These are phyloP conservation scores for Picea glauca DNA, from an alignment of 75 land plant genomes.

Conservation along the genomic window DNA sequence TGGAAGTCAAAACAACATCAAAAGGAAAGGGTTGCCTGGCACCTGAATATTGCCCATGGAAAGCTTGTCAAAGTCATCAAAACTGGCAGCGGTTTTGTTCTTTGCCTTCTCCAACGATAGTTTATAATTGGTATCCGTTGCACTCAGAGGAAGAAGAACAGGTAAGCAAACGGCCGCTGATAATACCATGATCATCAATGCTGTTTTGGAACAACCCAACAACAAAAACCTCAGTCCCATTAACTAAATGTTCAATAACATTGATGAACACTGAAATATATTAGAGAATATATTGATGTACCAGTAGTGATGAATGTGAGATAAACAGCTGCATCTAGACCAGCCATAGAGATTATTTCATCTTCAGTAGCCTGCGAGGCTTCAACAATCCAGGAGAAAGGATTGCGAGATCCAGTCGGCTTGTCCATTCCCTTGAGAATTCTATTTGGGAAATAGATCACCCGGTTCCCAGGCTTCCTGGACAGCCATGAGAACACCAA, in stretches of 20 bases:
- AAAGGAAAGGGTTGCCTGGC: background rate
- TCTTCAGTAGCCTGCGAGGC: conserved; percentile 52
- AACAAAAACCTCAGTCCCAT: background rate
- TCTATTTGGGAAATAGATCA: conserved; percentile 72
- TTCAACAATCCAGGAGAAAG: conserved; percentile 70
- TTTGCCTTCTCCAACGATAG: background rate
- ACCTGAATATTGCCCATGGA: conserved; percentile 82
- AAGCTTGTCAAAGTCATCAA: conserved; percentile 57
- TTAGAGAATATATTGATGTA: conserved; percentile 10
- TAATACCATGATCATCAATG: conserved; percentile 55
- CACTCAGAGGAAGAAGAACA: conserved; percentile 71
- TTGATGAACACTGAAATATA: too few species aligned
- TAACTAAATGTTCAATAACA: too few species aligned
- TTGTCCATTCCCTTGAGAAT: conserved; percentile 53
- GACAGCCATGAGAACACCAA: conserved; percentile 59
- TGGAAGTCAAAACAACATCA: background rate
- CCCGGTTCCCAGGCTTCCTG: conserved; percentile 46
- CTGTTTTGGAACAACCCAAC: conserved; percentile 36
- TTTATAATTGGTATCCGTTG: conserved; percentile 31
- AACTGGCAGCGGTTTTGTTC: conserved; percentile 24
- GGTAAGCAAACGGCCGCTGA: conserved; percentile 67
- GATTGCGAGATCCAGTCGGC: conserved; percentile 27
- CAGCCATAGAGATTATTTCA: conserved; percentile 61
- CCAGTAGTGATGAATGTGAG: conserved; percentile 70
- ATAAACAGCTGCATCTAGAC: conserved; percentile 86